A percentile compares a stretch with the other conserved stretches of the same genome.
Conservation (phyloP, 352 stramenopile species). For the Phytophthora multivora region DNA sequence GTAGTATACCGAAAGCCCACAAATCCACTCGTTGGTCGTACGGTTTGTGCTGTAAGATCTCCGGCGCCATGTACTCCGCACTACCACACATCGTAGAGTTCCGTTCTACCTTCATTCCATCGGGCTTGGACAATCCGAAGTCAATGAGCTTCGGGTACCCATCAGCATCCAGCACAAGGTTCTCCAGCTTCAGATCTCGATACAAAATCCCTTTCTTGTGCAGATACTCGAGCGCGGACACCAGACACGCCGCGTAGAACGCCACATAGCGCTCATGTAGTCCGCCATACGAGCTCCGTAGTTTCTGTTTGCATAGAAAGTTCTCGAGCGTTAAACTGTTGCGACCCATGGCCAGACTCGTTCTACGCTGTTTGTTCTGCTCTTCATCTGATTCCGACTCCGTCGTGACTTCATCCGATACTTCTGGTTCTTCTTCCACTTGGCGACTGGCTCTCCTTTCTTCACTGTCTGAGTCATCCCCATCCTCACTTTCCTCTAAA, state of each 20-base stretch:
- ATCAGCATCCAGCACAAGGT: constrained; percentile 81
- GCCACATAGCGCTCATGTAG: constrained; percentile 88
- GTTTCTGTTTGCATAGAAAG: constrained; percentile 38
- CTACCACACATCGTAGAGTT: constrained; percentile 73
- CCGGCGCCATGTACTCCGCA: constrained; percentile 79
- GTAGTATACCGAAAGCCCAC: constrained; percentile 80
- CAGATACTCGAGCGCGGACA: constrained; percentile 90
- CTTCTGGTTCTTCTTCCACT: constrained; percentile 19
- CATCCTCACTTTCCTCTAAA: constrained; percentile 26
- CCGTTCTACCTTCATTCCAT: constrained; percentile 47
- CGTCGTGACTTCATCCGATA: constrained; percentile 29
- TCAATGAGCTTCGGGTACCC: constrained; percentile 89
- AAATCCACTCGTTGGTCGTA: constrained; percentile 72
- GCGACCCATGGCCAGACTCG: constrained; percentile 19
- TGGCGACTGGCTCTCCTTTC: constrained; percentile 23
- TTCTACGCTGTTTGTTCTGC: constrained; percentile 21
- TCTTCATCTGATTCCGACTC: constrained; percentile 57
- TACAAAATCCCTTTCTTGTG: constrained; percentile 70
- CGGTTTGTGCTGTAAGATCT: constrained; percentile 59
- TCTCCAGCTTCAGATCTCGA: constrained; percentile 89
- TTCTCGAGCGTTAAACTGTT: constrained; percentile 53
- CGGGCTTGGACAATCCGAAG: constrained; percentile 69
- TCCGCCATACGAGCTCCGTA: constrained; percentile 43
- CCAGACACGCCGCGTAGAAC: constrained; percentile 96
- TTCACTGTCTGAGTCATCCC: constrained; percentile 21